phyloP scores from a whole-genome alignment of 2,329 filamentous ascomycete genomes.

The Didymella segeticola region DNA sequence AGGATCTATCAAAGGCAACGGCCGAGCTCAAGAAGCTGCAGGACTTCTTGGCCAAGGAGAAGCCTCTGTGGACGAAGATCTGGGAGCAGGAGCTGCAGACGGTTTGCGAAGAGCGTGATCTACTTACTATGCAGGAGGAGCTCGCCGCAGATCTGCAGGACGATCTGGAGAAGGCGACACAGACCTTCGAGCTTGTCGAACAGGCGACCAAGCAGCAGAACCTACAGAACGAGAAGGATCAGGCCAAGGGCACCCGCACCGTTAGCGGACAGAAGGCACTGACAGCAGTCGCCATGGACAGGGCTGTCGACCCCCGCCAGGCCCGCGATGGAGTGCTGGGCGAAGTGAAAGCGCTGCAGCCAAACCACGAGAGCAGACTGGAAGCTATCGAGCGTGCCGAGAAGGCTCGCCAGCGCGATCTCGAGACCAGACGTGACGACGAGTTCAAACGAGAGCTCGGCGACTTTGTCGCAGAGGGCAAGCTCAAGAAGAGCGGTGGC shows the following conservation, averaged over 20 bases:
- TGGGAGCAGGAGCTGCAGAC: constrained; percentile 98
- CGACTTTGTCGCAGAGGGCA: constrained; percentile 85
- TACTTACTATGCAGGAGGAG: constrained; percentile 95
- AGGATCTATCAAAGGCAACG: constrained; percentile 81
- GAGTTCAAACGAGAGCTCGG: constrained; percentile 87
- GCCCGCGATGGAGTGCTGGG: constrained; percentile 92
- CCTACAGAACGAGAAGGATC: constrained; percentile 71
- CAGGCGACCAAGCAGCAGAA: constrained; percentile 97
- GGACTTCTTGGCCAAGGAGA: constrained; percentile 88
- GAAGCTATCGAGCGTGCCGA: constrained; percentile 98
- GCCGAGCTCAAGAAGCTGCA: constrained; percentile 94
- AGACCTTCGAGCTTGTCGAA: constrained; percentile 94
- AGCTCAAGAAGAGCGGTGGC: constrained; percentile 93
- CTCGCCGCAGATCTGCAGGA: constrained; percentile 90
- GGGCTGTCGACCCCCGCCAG: constrained; percentile 71
- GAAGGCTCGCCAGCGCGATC: constrained; percentile 85
- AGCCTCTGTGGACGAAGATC: constrained; percentile 97
- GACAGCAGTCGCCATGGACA: constrained; percentile 51
- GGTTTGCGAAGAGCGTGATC: constrained; percentile 93
- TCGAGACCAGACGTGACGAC: constrained; percentile 74
- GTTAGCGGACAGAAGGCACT: constrained; percentile 55
- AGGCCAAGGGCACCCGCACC: constrained; percentile 52
- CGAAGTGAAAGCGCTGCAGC: constrained; percentile 90
- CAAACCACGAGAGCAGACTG: constrained; percentile 90
- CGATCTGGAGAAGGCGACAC: constrained; percentile 90